Conservation (phyloP, 2,329 filamentous ascomycete genomes). For the Ophiostoma fasciatum region DNA sequence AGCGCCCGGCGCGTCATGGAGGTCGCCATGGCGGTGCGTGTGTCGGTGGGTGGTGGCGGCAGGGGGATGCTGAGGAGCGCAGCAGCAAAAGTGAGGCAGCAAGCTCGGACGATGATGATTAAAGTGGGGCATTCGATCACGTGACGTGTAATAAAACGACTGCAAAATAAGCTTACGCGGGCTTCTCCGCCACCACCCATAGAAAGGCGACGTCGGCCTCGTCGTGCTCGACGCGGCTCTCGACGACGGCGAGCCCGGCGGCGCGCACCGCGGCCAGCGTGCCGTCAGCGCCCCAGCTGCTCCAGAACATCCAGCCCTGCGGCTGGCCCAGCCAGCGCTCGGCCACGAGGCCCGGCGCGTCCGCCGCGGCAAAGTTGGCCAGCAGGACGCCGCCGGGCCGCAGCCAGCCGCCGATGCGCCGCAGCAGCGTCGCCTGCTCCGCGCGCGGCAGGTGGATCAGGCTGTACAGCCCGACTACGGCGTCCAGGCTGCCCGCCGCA, state of each 20-base stretch:
- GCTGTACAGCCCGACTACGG: slow-evolving; percentile 36
- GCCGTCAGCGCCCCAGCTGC: slow-evolving; percentile 22
- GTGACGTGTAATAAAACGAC: no score
- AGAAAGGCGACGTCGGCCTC: slow-evolving; percentile 21
- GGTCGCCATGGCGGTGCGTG: slow-evolving; percentile 13
- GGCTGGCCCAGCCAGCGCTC: slow-evolving; percentile 24
- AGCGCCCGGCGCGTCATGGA: slow-evolving; percentile 15
- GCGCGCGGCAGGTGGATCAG: slow-evolving; percentile 37
- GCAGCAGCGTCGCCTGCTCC: slow-evolving; percentile 32
- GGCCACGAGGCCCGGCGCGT: slow-evolving; percentile 16
- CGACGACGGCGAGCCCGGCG: slow-evolving; percentile 20
- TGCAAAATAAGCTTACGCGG: no score
- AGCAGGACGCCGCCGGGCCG: slow-evolving; percentile 35
- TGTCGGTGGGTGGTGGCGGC: not conserved
- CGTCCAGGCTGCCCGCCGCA: slow-evolving; percentile 24
- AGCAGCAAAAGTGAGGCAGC: no score
- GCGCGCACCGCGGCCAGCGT: slow-evolving; percentile 18
- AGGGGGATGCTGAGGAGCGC: no score
- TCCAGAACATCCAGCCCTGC: slow-evolving; percentile 29
- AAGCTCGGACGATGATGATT: no score
- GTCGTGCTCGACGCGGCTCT: slow-evolving; percentile 18
- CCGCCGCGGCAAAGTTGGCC: slow-evolving; percentile 25
- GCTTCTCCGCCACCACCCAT: slow-evolving; percentile 25
- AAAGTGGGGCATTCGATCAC: no score
- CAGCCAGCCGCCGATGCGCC: slow-evolving; percentile 31